These are phyloP conservation scores for Ceratobasidium sp. DNA, from an alignment of 1,284 basidiomycete genomes.

Conservation along the genomic window DNA sequence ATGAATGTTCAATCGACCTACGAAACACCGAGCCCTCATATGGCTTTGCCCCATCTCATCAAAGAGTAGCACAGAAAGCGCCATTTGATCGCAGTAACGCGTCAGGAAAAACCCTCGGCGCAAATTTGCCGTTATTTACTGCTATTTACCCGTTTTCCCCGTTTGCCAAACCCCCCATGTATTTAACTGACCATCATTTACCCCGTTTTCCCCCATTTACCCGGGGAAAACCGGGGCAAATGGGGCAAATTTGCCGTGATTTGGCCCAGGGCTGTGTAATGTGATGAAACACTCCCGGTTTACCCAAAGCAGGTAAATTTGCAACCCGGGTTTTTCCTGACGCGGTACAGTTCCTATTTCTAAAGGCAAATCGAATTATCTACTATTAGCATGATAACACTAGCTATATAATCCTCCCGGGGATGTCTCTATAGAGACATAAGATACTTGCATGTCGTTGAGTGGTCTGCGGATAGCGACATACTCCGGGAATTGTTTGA, in stretches of 20 bases:
- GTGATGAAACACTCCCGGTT: too few relatives aligned
- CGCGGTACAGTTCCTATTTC: slow-evolving; percentile 24
- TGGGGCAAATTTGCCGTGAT: too few relatives aligned
- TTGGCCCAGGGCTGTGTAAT: too few relatives aligned
- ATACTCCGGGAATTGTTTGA: slow-evolving; percentile 22
- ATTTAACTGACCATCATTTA: too few relatives aligned
- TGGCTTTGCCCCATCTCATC: slow-evolving; percentile 40
- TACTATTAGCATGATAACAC: background rate
- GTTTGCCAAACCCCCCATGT: too few relatives aligned
- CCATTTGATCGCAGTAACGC: slow-evolving; percentile 44
- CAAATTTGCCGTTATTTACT: too few relatives aligned
- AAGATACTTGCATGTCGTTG: background rate
- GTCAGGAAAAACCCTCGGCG: too few relatives aligned
- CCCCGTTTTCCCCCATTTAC: too few relatives aligned
- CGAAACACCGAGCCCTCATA: slow-evolving; percentile 20
- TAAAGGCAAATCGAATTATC: background rate
- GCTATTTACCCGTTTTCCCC: too few relatives aligned
- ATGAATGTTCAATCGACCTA: slow-evolving; percentile 46
- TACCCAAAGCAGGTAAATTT: too few relatives aligned
- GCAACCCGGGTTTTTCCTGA: too few relatives aligned
- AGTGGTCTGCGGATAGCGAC: background rate
- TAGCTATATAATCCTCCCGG: slow-evolving; percentile 17
- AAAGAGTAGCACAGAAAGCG: slow-evolving; percentile 4
- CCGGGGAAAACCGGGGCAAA: too few relatives aligned
- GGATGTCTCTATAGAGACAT: slow-evolving; percentile 5